Base-by-base conservation (phyloP, 202 grass and related monocot genomes). In the Bolboschoenoplectus hybrid region DNA sequence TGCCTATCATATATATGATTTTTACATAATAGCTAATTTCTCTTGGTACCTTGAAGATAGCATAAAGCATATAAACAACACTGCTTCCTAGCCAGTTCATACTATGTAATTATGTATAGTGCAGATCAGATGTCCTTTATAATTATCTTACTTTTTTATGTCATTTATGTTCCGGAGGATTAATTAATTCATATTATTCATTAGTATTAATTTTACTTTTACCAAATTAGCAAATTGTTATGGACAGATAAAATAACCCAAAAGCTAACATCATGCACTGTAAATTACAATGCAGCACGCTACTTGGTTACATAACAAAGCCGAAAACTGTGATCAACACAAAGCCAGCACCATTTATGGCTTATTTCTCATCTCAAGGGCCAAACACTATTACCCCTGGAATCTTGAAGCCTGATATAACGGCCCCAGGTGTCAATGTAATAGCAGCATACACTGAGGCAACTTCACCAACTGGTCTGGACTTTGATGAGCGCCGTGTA, bases 301-400 rank as follows among this genome's bases (percentile, higher is more conserved):
- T 84, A 5, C 80, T 60, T 9, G 92, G 87, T 2, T 93, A 86
- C 75, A 87, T 97, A 66, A 82, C 91, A 7, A 94, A 86, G 55
- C 74, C 81, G 46, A 71, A 12, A 44, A 93, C 91, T 43, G 6
- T 76, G 50, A 0, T 91, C 11, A 82, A 82, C 63, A 72, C 1
- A n/a, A 93, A 74, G 70, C 95, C 95, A 17, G 87, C 89, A 73
- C 91, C 91, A 36, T 80, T 89, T 66, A 95, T 95, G 92, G 92
- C 91, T 1, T 19, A 20, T 0, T 97, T 95, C 88, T 97, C 92
- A 36, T 97, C 95, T 2, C 89, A 81, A 60, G 95, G 95, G 0
- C 92, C 91, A 2, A 97, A 88, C 69, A 38, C 38, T 6, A 10
- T 95, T 65, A 89, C 87, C 45, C 85, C 87, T 11, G 88, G 88